Evolutionary conservation across 768 basidiomycete genomes (phyloP).

Genomic region (Tylopilus subfusipes): DNA sequence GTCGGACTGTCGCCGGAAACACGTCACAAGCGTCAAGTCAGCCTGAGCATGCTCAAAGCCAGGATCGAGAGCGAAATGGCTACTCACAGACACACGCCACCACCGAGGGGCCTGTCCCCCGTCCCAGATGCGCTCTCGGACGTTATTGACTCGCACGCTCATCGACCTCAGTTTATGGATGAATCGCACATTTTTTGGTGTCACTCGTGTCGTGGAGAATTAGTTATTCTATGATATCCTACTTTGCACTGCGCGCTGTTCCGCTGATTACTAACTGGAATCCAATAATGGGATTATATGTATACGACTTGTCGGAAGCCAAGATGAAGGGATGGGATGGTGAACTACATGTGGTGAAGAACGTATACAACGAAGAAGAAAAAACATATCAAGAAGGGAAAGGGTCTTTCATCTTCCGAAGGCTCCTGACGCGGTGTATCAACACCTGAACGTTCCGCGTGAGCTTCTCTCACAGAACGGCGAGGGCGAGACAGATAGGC

Average conservation of each 20-base stretch:
- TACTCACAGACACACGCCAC: constrained; percentile 41
- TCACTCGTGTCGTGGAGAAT: constrained; percentile 73
- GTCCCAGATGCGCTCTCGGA: constrained; percentile 34
- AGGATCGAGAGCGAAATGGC: constrained; percentile 81
- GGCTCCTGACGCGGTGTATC: constrained; percentile 31
- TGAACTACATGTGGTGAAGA: not conserved
- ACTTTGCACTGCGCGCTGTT: not conserved
- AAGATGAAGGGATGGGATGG: not conserved
- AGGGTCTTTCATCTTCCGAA: constrained; percentile 25
- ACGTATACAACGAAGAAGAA: constrained; percentile 1
- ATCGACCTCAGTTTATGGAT: constrained; percentile 75
- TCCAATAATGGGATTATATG: constrained; percentile 21
- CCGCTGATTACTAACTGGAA: constrained; percentile 14
- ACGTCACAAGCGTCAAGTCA: constrained; percentile 77
- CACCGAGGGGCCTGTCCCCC: constrained; percentile 56
- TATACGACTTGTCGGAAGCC: constrained; percentile 7
- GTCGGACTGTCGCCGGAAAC: constrained; percentile 70
- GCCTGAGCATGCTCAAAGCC: constrained; percentile 86
- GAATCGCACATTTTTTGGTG: constrained; percentile 92
- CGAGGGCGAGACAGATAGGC: constrained; percentile 19
- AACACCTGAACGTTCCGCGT: constrained; percentile 44
- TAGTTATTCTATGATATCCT: constrained; percentile 58
- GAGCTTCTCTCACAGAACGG: constrained; percentile 1
- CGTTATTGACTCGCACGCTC: constrained; percentile 13
- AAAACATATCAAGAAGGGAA: constrained; percentile 5